Evolutionary conservation across 1,284 basidiomycete species (phyloP), one percentile per base, ranked within the genome.

Genomic region (Malassezia brasiliensis): DNA sequence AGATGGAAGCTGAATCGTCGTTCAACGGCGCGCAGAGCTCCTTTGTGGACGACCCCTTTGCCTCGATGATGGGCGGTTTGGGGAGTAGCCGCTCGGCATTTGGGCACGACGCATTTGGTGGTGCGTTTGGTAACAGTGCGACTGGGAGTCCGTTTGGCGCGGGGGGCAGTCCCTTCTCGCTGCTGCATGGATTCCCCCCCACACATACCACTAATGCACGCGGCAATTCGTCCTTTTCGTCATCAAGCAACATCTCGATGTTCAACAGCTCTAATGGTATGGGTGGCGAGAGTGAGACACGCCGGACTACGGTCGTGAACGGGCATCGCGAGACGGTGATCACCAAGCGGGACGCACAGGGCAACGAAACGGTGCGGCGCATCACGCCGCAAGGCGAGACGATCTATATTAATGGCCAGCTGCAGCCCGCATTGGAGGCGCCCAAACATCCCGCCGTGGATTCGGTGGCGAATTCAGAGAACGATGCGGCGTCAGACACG

Each of bases 401-500:
- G 6, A 61, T 69, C n/a, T 54, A 57, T 40, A 59, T 69, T 19
- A 69, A 69, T 28, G 67, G 67, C 9, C 54, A 68, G 1, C 59
- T 57, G 35, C 66, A 69, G 47, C 47, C 34, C 6, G 35, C 50
- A 8, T 25, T 57, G 3, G 55, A 49, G 30, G 55, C 50, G 9
- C 37, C 54, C 9, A 47, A 42, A 20, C 32, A 20, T 12, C 40
- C 42, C 1, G 36, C 36, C 3, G 44, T 52, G n/a, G 51, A 52
- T 14, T 14, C 14, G 36, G n/a, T 37, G 11, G 36, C 36, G n/a
- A 37, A 37, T 14, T 2, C 17, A 1, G 50, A 39, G 41, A 36
- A 28, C 25, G 25, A 28, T 7, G 25, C 50, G 19, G 32, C 50
- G 5, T 44, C 50, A 12, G 42, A 44, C 39, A 12, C 19, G 9